Percentiles rank a stretch among this genome's conserved stretches.
phyloP scores from a whole-genome alignment of 345 rosid genomes.

The Anastatica hierochuntica region DNA sequence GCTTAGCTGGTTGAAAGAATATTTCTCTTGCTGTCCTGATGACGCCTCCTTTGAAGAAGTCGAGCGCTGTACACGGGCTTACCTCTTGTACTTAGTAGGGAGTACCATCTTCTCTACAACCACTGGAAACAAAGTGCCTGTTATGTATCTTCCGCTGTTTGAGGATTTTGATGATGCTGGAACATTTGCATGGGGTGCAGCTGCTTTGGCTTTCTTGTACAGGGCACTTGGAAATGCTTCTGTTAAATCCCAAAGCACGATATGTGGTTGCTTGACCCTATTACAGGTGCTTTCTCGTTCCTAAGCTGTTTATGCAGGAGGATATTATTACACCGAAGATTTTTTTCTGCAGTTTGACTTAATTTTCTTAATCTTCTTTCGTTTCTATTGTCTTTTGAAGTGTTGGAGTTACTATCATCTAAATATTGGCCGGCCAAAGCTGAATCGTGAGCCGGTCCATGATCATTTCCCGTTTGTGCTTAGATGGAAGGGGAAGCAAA shows the following conservation, averaged over 20 bases:
- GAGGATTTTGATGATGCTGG: conserved; percentile 77
- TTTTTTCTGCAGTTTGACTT: background rate
- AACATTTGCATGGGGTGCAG: conserved; percentile 89
- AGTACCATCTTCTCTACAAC: conserved; percentile 93
- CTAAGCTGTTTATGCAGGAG: background rate
- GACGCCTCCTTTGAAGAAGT: conserved; percentile 51
- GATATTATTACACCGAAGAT: no score
- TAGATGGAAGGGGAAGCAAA: conserved; percentile 90
- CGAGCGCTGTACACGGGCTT: conserved; percentile 72
- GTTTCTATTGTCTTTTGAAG: conserved; percentile 28
- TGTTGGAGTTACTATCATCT: conserved; percentile 97
- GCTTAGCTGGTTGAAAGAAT: conserved; percentile 92
- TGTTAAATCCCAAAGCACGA: conserved; percentile 89
- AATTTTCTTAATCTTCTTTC: background rate
- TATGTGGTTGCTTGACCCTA: conserved; percentile 89
- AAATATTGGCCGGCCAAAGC: conserved; percentile 81
- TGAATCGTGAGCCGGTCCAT: conserved; percentile 65
- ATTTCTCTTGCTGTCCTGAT: conserved; percentile 59
- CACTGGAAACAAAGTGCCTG: conserved; percentile 95
- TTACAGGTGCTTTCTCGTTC: conserved; percentile 49
- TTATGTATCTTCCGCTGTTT: conserved; percentile 90
- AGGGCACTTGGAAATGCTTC: conserved; percentile 98
- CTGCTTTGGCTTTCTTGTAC: conserved; percentile 81
- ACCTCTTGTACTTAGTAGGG: conserved; percentile 80
- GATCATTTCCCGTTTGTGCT: conserved; percentile 86